A percentile compares a stretch with the other conserved stretches of the same genome.
Evolutionary conservation across 2,329 filamentous ascomycete species (phyloP).

Genomic region (Neonectria faginata): DNA sequence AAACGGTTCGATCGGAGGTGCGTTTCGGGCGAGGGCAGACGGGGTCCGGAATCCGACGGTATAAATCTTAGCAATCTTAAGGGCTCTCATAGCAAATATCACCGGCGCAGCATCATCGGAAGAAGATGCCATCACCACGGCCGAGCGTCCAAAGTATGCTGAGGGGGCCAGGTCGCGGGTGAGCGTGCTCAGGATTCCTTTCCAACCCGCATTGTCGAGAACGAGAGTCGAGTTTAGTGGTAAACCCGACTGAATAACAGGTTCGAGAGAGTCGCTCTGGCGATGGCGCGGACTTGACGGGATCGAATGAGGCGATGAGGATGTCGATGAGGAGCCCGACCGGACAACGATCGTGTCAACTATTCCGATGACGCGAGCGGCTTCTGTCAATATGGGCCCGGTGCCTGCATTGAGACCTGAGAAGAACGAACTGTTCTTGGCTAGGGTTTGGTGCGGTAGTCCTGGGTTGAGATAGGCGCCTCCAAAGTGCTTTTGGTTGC

Average conservation of each 20-base stretch:
- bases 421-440: slow-evolving; percentile 67
- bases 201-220: slow-evolving; percentile 87
- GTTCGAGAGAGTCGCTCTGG: slow-evolving; percentile 42
- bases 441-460: slow-evolving; percentile 69
- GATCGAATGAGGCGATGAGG: slow-evolving; percentile 60
- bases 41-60: slow-evolving; percentile 83
- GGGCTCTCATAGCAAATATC: slow-evolving; percentile 81
- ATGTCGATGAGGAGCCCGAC: slow-evolving; percentile 54
- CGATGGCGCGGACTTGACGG: slow-evolving; percentile 61
- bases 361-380: slow-evolving; percentile 81
- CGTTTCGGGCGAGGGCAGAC: slow-evolving; percentile 69
- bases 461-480: slow-evolving; percentile 85
- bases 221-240: slow-evolving; percentile 69
- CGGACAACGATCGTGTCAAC: slow-evolving; percentile 83
- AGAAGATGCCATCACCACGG: slow-evolving; percentile 78
- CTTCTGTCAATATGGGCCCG: slow-evolving; percentile 75
- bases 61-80: slow-evolving; percentile 83
- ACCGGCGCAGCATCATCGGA: slow-evolving; percentile 82
- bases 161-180: slow-evolving; percentile 86
- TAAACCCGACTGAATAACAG: slow-evolving; percentile 50
- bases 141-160: slow-evolving; percentile 80
- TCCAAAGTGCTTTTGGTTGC: slow-evolving; percentile 80
- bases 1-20: slow-evolving; percentile 80
- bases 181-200: slow-evolving; percentile 83
- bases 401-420: slow-evolving; percentile 61